Evolutionary conservation across 2,329 filamentous ascomycete genomes (phyloP).

Genomic region (Botryotinia calthae): DNA sequence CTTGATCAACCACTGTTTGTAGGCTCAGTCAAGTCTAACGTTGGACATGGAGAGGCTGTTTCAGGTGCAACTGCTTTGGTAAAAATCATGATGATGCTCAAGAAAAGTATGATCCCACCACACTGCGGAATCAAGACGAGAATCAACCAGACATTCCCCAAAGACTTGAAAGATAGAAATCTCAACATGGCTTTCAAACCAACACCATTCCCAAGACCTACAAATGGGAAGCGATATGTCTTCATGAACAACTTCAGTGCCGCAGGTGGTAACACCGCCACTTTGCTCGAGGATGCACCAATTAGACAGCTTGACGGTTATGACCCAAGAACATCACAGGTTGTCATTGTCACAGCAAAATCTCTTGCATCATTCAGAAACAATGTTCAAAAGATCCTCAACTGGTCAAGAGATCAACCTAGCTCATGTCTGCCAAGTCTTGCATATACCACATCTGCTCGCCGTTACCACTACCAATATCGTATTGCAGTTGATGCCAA

Average conservation of each 20-base stretch:
- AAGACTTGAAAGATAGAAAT: conserved; percentile 40
- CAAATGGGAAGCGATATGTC: conserved; percentile 40
- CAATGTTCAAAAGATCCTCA: conserved; percentile 16
- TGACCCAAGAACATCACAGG: conserved; percentile 18
- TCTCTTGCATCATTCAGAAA: conserved; percentile 20
- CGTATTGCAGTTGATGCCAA: conserved; percentile 48
- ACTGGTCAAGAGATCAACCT: conserved; percentile 14
- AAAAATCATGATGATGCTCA: conserved; percentile 36
- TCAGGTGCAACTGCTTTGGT: conserved; percentile 34
- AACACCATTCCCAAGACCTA: conserved; percentile 37
- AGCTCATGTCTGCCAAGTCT: conserved; percentile 22
- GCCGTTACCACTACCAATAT: conserved; percentile 57
- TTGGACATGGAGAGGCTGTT: conserved; percentile 22
- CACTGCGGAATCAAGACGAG: conserved; percentile 36
- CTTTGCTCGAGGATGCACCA: conserved; percentile 30
- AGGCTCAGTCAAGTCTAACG: conserved; percentile 21
- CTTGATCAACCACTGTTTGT: conserved; percentile 19
- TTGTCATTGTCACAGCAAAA: conserved; percentile 21
- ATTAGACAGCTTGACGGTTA: not conserved
- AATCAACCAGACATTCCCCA: conserved; percentile 34
- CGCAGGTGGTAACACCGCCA: conserved; percentile 30
- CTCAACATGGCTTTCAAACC: conserved; percentile 28
- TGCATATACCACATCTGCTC: conserved; percentile 34
- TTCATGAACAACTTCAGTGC: conserved; percentile 50
- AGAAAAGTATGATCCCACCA: conserved; percentile 32